A percentile compares a stretch with the other conserved stretches of the same genome.
Evolutionary conservation across 768 basidiomycete species (phyloP).

Genomic region (Sporobolomyces pararoseus): DNA sequence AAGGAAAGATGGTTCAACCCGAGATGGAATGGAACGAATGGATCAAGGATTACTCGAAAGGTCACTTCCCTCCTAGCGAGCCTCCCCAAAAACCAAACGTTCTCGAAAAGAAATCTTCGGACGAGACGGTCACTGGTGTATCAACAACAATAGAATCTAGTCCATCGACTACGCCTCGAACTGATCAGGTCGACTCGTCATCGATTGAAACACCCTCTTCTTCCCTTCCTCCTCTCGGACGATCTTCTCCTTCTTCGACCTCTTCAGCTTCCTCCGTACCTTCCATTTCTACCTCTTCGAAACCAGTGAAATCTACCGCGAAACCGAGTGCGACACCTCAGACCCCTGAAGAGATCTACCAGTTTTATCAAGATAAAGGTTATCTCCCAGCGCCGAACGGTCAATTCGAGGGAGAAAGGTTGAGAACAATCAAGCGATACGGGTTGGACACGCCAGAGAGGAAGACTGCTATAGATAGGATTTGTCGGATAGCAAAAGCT

Average conservation of each 20-base stretch:
- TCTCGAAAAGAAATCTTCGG: not conserved
- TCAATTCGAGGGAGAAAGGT: constrained; percentile 18
- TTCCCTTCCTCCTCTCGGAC: no score
- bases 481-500: constrained; percentile 23
- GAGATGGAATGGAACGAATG: not conserved
- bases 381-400: constrained; percentile 28
- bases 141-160: not conserved
- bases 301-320: not conserved
- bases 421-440: constrained; percentile 28
- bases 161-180: not conserved
- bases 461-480: constrained; percentile 26
- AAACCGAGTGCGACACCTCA: not conserved
- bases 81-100: not conserved
- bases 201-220: no score
- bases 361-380: constrained; percentile 17
- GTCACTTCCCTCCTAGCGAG: not conserved
- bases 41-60: not conserved
- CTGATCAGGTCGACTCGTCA: no score
- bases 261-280: not conserved
- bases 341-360: not conserved
- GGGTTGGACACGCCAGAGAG: constrained; percentile 22
- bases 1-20: not conserved
- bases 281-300: not conserved
- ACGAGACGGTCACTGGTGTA: not conserved
- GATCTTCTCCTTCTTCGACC: not conserved